Conservation (phyloP, 2,329 filamentous ascomycete genomes). For the Stromatinia cepivora region DNA sequence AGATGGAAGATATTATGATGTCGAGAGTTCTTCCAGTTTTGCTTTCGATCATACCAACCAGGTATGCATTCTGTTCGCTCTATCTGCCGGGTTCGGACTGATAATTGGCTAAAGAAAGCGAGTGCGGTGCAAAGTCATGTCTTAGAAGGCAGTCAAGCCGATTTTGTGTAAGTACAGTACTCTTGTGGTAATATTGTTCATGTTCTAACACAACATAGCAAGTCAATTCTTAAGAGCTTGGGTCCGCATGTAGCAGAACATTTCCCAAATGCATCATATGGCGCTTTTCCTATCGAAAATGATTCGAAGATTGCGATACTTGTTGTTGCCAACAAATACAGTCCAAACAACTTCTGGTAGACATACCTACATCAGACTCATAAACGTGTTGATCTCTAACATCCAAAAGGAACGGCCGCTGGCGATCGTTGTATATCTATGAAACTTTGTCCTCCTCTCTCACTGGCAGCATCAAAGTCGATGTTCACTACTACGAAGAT, state of each 20-base stretch:
- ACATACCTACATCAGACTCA: conserved; percentile 25
- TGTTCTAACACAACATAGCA: conserved; percentile 50
- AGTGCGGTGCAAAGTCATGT: conserved; percentile 78
- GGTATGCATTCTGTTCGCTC: conserved; percentile 45
- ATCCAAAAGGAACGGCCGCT: conserved; percentile 79
- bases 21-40: conserved; percentile 85
- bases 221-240: conserved; percentile 79
- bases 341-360: conserved; percentile 95
- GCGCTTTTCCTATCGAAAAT: conserved; percentile 77
- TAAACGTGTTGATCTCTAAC: not conserved
- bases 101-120: conserved; percentile 60
- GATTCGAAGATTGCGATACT: conserved; percentile 77
- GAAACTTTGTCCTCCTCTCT: conserved; percentile 67
- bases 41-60: conserved; percentile 81
- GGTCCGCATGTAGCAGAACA: conserved; percentile 80
- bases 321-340: conserved; percentile 95
- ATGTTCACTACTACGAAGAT: conserved; percentile 99
- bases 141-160: conserved; percentile 72
- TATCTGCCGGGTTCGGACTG: not conserved
- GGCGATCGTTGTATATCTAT: conserved; percentile 85
- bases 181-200: not conserved
- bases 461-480: conserved; percentile 81
- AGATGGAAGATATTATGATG: conserved; percentile 83
- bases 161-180: conserved; percentile 70
- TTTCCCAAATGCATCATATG: conserved; percentile 77